Base-by-base conservation (phyloP, 2,329 filamentous ascomycete genomes). In the Penicillium sp. region DNA sequence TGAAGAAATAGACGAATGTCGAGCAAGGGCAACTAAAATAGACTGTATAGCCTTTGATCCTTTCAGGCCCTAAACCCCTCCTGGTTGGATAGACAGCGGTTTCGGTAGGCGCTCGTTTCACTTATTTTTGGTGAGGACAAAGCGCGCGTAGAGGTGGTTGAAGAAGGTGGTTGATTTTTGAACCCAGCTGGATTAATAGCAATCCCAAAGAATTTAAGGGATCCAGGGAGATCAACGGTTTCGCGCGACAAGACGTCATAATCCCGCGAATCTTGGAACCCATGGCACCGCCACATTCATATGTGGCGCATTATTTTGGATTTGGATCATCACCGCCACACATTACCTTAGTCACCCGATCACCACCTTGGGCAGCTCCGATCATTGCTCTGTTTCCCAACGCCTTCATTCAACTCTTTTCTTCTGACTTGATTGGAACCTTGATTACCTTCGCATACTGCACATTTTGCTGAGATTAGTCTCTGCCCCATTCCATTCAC, bases 201-300 rank as follows among this genome's bases (percentile, higher is more conserved):
- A 54, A 50, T 34, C 50, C 31, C 46, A 36, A 54, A 39, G 33
- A 31, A 38, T 34, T 8, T 16, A 50, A n/a, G 52, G 52, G 39
- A 41, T 44, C 16, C 21, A 34, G 23, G 49, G 29, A n/a, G 54
- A 53, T 53, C 41, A 36, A 43, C 16, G 27, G 29, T 41, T 47
- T 52, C 31, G 27, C 34, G 43, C 21, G 41, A 46, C 48, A 41
- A 27, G 15, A 68, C 68, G 67, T 69, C 68, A 69, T 68, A 53
- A 49, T 39, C 44, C 50, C 48, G 43, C 60, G 45, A 62, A 65
- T 59, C 59, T 46, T 58, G 61, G 60, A 58, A 64, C 38, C 44
- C 40, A 43, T 45, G 46, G 41, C 58, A 55, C 54, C 60, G 64
- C 62, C 60, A 51, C 45, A n/a, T n/a, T 13, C 0, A 50, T 1